Evolutionary conservation across 1,284 basidiomycete species (phyloP), one percentile per base, ranked within the genome.

Genomic region (Vanrija humicola): DNA sequence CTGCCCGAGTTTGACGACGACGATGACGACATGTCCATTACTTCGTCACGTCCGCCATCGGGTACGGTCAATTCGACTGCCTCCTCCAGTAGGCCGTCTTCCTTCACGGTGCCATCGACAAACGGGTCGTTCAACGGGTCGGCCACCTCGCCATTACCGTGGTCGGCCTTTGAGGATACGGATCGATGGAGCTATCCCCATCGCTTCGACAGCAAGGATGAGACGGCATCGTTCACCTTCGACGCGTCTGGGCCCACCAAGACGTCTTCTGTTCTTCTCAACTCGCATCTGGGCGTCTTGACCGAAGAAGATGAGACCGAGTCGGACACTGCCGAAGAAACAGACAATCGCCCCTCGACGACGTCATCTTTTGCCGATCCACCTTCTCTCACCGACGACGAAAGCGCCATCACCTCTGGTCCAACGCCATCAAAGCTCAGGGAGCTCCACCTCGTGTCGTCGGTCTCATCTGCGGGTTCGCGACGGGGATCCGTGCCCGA

Each of bases 301-400:
- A 52, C 61, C n/a, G 73, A 73, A 43, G 71, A 70, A 23, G 73
- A 75, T 48, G 73, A 73, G 50, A 67, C 66, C 26, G 72, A 71
- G 48, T 70, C 69, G 9, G 72, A 70, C 15, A 62, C 58, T 9
- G 61, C 45, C 18, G 47, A 43, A 6, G 55, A 44, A 10, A 48
- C 50, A 3, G 54, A 56, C 16, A 21, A n/a, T 15, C 40, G 51
- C 48, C 48, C 15, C 12, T 56, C 54, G 7, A 25, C 43, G 12
- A 46, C 52, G 10, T 50, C 59, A 0, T 53, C 54, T 1, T 45
- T 44, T 1, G 39, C 54, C 3, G 59, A 61, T 21, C 18, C 42
- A 7, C 21, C 47, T 16, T 50, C 40, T 10, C 47, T 42, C 12
- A 46, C 43, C 15, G 47, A 55, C 9, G 54, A 49, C 19, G 34